Base-by-base conservation (phyloP, 768 basidiomycete genomes). In the Calocybe cyanea region DNA sequence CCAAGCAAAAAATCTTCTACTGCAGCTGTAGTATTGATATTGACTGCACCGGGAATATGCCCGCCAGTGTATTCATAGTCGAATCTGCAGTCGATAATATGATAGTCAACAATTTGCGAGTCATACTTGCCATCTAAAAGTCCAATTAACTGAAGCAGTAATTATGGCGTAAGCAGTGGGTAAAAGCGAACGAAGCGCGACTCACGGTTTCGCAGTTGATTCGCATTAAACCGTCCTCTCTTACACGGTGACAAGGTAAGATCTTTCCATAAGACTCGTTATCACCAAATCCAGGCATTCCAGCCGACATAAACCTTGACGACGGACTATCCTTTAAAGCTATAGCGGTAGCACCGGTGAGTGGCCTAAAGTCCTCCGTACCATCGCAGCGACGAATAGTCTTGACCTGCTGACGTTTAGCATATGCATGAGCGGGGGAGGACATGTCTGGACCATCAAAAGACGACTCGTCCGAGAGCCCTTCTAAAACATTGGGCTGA, bases 1-100 rank as follows among this genome's bases (percentile, higher is more conserved):
- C 83, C 75, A 33, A 98, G 80, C 31, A 98, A 68, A 40, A 89
- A 76, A 41, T 88, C 83, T 61, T 96, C 92, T 33, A 97, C 77
- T 37, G 78, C 81, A 21, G 75, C 63, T 10, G 84, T 83, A 13
- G 83, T 88, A 62, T 91, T 92, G 59, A 98, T 81, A 63, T 97
- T 98, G 62, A 93, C 73, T 6, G 96, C 94, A 11, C 92, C 88
- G 8, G 80, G 79, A 53, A 98, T 81, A 68, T 98, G 96, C 0
- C 96, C 96, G 7, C 96, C 96, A 39, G 76, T 73, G 64, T 85
- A 97, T 67, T 99, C 96, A 59, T 96, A 99, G 52, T 92, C 92
- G 65, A 98, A 99, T 34, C 96, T 87, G 64, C 96, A 98, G 67
- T 99, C 96, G 55, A 99, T 85, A 46, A 99, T 67, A 55, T 87